Evolutionary conservation across 306 rosid species (phyloP).

Genomic region (Quercus gilva): DNA sequence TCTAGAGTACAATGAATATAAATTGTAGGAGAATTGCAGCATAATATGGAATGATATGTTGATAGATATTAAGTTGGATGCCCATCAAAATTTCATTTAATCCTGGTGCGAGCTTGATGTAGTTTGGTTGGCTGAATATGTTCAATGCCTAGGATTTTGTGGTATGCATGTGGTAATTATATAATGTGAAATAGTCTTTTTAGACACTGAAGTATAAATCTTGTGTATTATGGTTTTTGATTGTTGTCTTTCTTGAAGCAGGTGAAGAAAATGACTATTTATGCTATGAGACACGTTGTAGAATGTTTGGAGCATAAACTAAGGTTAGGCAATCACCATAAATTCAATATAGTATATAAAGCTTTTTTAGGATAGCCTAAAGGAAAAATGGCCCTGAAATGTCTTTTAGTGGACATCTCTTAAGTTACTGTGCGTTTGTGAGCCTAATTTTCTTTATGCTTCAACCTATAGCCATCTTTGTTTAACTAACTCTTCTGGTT

Average conservation of each 20-base stretch:
- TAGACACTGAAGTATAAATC: not conserved
- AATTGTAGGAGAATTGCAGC: not conserved
- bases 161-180: not conserved
- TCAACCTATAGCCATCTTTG: not conserved
- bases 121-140: not conserved
- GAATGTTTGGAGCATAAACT: constrained; percentile 17
- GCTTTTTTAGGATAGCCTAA: too few relatives aligned
- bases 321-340: constrained; percentile 39
- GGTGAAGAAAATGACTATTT: constrained; percentile 72
- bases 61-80: not conserved
- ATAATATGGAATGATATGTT: not conserved
- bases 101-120: not conserved
- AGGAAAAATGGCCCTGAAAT: too few relatives aligned
- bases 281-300: constrained; percentile 40
- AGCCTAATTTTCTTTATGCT: not conserved
- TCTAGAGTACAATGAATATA: not conserved
- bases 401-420: too few relatives aligned
- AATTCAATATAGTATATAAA: not conserved
- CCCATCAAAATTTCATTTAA: not conserved
- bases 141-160: not conserved
- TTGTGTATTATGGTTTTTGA: not conserved
- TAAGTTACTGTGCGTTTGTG: not conserved
- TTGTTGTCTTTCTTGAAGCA: constrained; percentile 27
- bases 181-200: not conserved
- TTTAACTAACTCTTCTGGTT: not conserved